Evolutionary conservation across 2,329 filamentous ascomycete species (phyloP), one percentile per base, ranked within the genome.

Genomic region (Botrytis squamosa): DNA sequence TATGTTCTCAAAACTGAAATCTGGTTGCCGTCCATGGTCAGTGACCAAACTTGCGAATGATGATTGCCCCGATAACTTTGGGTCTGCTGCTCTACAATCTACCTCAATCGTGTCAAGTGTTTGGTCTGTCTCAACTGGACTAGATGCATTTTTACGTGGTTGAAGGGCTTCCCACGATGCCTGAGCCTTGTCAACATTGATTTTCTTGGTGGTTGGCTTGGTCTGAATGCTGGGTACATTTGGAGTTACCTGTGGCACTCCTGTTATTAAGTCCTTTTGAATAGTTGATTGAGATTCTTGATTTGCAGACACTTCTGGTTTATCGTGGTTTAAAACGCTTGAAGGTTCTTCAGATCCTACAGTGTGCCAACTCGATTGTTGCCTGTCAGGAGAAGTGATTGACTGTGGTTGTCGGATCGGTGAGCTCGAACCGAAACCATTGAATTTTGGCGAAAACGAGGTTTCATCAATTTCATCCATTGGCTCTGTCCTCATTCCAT

Each of bases 1-100:
- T 62, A 73, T 77, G 52, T 83, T 82, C 22, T 82, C 78, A 76
- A 81, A 80, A 70, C 83, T 82, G 8, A 83, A 84, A 73, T 87
- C 85, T 5, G 84, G 84, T 73, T 89, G 88, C 22, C 86, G 84
- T 38, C 86, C 87, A 74, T 79, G 77, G 84, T 88, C 74, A 65
- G 82, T 76, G 83, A 79, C 76, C 84, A 88, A 74, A 71, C 82
- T 83, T 14, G 79, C 79, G 33, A 84, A 84, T 0, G 84, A 85
- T 4, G 81, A 79, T 38, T 79, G 79, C 1, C 79, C 63, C 9
- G 78, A 78, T 4, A 82, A 64, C 55, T 79, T 82, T 6, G 81
- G 81, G 76, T 82, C 38, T 14, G 33, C 55, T 33, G 16, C 18
- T 33, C 44, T 55, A 25, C 40, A 68, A 49, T 74, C 70, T 68